A percentile compares a stretch with the other conserved stretches of the same genome.
Evolutionary conservation across 176 grass and related monocot genomes (phyloP).

Genomic region (Cymbopogon citratus): DNA sequence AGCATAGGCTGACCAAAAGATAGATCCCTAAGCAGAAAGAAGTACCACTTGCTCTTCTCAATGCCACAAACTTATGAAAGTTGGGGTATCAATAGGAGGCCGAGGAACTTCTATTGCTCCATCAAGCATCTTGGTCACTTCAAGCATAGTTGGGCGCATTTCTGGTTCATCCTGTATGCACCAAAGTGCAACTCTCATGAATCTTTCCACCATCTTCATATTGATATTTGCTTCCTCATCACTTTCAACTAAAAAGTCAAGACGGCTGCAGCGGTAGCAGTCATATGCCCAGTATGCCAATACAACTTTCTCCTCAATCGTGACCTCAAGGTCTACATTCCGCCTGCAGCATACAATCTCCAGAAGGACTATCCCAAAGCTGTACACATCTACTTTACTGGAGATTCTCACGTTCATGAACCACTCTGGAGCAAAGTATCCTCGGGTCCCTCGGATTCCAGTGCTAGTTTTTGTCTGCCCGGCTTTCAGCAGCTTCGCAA

Average conservation of each 20-base stretch:
- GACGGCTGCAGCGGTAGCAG: not conserved
- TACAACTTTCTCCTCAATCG: not conserved
- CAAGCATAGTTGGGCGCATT: not conserved
- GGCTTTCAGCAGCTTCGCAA: not conserved
- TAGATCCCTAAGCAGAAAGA: not conserved
- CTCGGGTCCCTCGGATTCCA: slow-evolving; percentile 2
- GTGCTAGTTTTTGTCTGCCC: slow-evolving; percentile 1
- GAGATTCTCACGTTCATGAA: slow-evolving; percentile 5
- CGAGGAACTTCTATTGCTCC: not conserved
- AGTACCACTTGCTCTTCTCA: not conserved
- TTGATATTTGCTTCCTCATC: not conserved
- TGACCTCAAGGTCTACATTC: not conserved
- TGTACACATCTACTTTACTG: slow-evolving; percentile 2
- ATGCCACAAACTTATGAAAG: not conserved
- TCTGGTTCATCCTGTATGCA: not conserved
- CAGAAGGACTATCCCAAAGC: slow-evolving; percentile 1
- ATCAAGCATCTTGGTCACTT: slow-evolving; percentile 17
- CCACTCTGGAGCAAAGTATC: slow-evolving; percentile 11
- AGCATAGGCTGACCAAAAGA: not conserved
- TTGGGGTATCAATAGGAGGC: not conserved
- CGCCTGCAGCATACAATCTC: slow-evolving; percentile 5
- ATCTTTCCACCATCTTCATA: slow-evolving; percentile 5
- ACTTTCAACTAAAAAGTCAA: not conserved
- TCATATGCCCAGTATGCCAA: not conserved
- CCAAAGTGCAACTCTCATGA: not conserved